Conservation (phyloP, 2,329 filamentous ascomycete species). For the Calonectria honghensis region DNA sequence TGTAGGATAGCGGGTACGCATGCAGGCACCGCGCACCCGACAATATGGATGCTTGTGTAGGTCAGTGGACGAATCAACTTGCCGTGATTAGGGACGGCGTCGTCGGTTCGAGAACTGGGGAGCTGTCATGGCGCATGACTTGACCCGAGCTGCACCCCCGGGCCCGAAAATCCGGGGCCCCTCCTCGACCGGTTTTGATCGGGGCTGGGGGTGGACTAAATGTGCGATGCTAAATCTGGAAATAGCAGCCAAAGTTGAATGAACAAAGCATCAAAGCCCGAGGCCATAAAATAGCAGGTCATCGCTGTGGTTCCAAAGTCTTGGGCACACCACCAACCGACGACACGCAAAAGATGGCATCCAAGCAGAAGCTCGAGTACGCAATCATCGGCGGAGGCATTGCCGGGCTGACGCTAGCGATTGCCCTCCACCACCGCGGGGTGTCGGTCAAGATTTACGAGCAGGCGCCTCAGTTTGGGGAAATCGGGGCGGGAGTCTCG, state of each 20-base stretch:
- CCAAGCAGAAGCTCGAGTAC: slow-evolving; percentile 53
- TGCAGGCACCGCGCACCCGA: slow-evolving; percentile 2
- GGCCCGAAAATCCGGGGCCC: slow-evolving; percentile 22
- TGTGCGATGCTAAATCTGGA: not conserved
- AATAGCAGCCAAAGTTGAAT: not conserved
- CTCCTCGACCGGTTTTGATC: not conserved
- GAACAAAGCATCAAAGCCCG: slow-evolving; percentile 1
- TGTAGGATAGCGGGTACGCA: slow-evolving; percentile 13
- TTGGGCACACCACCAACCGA: not conserved
- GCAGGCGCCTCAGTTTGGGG: slow-evolving; percentile 63
- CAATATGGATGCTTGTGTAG: not conserved
- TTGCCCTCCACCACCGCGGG: slow-evolving; percentile 66
- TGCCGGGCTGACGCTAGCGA: slow-evolving; percentile 68
- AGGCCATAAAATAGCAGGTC: not conserved
- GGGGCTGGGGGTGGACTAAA: not conserved
- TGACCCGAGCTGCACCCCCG: not conserved
- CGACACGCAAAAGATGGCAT: slow-evolving; percentile 14
- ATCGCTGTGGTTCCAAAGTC: not conserved
- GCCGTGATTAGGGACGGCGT: not conserved
- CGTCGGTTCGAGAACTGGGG: not conserved
- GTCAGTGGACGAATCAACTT: not conserved
- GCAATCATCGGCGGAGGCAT: slow-evolving; percentile 72
- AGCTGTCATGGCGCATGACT: not conserved
- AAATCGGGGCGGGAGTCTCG: slow-evolving; percentile 71
- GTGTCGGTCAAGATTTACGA: slow-evolving; percentile 69